Evolutionary conservation across 208 protist species (phyloP).

Genomic region (Leishmania gerbilli): DNA sequence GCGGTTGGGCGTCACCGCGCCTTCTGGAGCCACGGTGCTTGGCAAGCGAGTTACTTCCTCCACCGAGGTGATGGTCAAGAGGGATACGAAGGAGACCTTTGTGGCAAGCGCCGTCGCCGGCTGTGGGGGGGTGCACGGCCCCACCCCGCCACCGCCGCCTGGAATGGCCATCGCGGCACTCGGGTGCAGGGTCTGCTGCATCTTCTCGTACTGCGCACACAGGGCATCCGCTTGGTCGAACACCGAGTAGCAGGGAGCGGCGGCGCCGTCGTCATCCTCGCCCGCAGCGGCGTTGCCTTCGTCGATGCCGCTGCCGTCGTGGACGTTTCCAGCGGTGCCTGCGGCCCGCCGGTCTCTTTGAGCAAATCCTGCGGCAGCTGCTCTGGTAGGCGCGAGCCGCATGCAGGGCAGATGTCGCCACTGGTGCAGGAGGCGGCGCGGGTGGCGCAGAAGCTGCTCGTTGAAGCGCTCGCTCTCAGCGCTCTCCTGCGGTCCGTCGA

Average conservation of each 20-base stretch:
- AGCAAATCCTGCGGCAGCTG: background rate
- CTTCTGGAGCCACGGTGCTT: background rate
- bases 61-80: background rate
- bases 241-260: background rate
- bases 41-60: background rate
- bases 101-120: background rate
- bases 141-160: background rate
- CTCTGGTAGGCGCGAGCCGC: background rate
- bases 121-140: background rate
- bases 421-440: slow-evolving; percentile 8
- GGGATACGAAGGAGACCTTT: background rate
- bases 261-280: background rate
- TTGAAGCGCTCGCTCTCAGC: slow-evolving; percentile 6
- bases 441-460: slow-evolving; percentile 26
- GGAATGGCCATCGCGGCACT: background rate
- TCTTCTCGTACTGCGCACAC: background rate
- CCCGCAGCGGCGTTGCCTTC: background rate
- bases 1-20: background rate
- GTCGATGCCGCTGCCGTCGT: slow-evolving; percentile 1
- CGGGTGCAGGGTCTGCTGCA: background rate
- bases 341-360: background rate
- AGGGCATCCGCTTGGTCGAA: slow-evolving; percentile 10
- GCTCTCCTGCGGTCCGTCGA: background rate
- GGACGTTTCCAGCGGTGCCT: background rate
- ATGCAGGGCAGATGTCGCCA: slow-evolving; percentile 32